Base-by-base conservation (phyloP, 257 asterid genomes). In the Salvia rosmarinus region DNA sequence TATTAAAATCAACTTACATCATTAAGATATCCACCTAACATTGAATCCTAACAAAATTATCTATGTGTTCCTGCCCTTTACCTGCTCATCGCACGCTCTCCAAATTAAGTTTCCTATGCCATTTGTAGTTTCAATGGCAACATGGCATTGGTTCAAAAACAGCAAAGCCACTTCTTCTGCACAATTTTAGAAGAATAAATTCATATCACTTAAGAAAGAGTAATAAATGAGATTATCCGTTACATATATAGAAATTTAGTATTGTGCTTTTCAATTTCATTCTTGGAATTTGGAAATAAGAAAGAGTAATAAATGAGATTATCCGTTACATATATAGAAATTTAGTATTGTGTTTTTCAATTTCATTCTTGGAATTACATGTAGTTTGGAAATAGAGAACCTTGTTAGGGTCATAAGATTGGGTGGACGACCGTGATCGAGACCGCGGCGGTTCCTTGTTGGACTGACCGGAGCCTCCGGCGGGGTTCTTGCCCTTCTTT, bases 91-190 rank as follows among this genome's bases (percentile, higher is more conserved):
- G 11, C 44, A 21, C 47, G 51, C 56, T 76, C 67, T 64, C 76
- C 50, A 25, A 23, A n/a, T 37, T 54, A 55, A 23, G 61, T 55
- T 57, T 58, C 37, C 67, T 35, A 30, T 30, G 17, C 13, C 49
- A 43, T 9, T 16, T 68, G n/a, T 46, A 14, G 28, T 62, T 63
- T 70, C 80, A 55, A 55, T 7, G 4, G 17, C 66, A 40, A 21
- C 35, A 25, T 6, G 6, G 28, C 67, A 9, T 43, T 37, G 20
- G n/a, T 23, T 78, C 73, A 51, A 57, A 81, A 67, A 60, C 85
- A 78, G 71, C 85, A 81, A 23, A 78, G 57, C 85, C 82, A 74
- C 43, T 67, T 78, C 57, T 78, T 78, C 85, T 81, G 74, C 83
- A 39, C 44, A 39, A 39, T 8, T 4, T 35, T 35, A 35, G 40